Percentiles rank a stretch among this genome's conserved stretches.
These are phyloP conservation scores for Endotrypanum monterogeii DNA, from an alignment of 208 protist genomes.

Conservation along the genomic window DNA sequence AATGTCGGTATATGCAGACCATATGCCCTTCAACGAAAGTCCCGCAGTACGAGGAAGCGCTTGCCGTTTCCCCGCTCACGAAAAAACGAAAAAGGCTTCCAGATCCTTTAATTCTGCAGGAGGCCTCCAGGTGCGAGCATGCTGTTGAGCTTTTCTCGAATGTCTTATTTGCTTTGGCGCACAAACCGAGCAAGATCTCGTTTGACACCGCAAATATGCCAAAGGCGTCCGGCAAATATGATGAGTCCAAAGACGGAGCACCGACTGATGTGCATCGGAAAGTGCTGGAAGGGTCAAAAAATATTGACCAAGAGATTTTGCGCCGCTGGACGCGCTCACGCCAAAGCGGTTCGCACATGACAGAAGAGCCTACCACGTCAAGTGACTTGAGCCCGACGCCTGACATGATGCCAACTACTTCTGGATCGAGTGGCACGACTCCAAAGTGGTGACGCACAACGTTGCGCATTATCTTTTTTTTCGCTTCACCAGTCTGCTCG, in stretches of 20 bases:
- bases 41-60: slow-evolving; percentile 38
- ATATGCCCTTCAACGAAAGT: slow-evolving; percentile 46
- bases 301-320: slow-evolving; percentile 52
- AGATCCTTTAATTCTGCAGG: slow-evolving; percentile 31
- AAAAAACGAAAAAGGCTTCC: slow-evolving; percentile 14
- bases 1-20: slow-evolving; percentile 42
- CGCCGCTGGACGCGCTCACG: slow-evolving; percentile 52
- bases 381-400: not conserved
- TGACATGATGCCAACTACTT: slow-evolving; percentile 2
- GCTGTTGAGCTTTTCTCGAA: slow-evolving; percentile 54
- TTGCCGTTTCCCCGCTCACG: not conserved
- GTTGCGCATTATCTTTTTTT: too few relatives aligned
- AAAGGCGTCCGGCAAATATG: slow-evolving; percentile 5
- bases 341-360: slow-evolving; percentile 37
- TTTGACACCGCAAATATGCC: slow-evolving; percentile 30
- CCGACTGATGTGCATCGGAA: slow-evolving; percentile 55
- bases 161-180: slow-evolving; percentile 63
- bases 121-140: slow-evolving; percentile 68
- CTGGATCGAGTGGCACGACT: slow-evolving; percentile 41
- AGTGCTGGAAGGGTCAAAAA: slow-evolving; percentile 40
- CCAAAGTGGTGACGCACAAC: slow-evolving; percentile 48
- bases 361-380: slow-evolving; percentile 41
- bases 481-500: too few relatives aligned
- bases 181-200: slow-evolving; percentile 79
- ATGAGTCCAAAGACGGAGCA: slow-evolving; percentile 22